These are phyloP conservation scores for Solanum dulcamara DNA, from an alignment of 257 asterid genomes.

Conservation along the genomic window DNA sequence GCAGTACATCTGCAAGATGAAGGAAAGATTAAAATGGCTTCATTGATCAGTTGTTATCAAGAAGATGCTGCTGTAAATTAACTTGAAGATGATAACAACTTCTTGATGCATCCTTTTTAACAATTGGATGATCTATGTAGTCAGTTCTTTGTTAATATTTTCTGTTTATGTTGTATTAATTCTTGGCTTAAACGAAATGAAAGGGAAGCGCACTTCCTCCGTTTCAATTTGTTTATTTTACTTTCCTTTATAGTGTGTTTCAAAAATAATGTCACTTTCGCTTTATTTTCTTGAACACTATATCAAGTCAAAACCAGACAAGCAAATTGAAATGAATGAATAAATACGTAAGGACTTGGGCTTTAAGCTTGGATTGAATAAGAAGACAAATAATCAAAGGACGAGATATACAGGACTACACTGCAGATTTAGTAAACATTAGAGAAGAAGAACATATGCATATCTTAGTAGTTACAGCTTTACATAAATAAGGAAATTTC, in stretches of 20 bases:
- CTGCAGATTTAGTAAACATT: not conserved
- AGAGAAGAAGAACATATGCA: not conserved
- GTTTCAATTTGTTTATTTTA: no score
- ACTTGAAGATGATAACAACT: not conserved
- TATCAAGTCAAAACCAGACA: not conserved
- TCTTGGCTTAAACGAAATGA: no score
- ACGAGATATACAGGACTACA: not conserved
- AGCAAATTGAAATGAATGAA: not conserved
- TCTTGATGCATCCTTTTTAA: not conserved
- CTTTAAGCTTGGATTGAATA: not conserved
- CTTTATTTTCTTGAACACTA: not conserved
- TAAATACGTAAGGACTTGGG: not conserved
- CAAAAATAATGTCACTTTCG: no score
- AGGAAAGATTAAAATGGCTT: not conserved
- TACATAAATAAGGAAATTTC: not conserved
- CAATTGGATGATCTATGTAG: not conserved
- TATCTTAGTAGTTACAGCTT: conserved; percentile 5
- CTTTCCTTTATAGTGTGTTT: no score
- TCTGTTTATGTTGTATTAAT: not conserved
- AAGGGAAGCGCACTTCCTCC: no score
- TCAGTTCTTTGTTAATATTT: not conserved
- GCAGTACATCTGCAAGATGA: not conserved
- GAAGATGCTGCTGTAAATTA: not conserved
- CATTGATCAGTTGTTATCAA: not conserved
- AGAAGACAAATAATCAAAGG: not conserved